Evolutionary conservation across 148 eudicot species (phyloP).

Genomic region (Agrostemma githago): DNA sequence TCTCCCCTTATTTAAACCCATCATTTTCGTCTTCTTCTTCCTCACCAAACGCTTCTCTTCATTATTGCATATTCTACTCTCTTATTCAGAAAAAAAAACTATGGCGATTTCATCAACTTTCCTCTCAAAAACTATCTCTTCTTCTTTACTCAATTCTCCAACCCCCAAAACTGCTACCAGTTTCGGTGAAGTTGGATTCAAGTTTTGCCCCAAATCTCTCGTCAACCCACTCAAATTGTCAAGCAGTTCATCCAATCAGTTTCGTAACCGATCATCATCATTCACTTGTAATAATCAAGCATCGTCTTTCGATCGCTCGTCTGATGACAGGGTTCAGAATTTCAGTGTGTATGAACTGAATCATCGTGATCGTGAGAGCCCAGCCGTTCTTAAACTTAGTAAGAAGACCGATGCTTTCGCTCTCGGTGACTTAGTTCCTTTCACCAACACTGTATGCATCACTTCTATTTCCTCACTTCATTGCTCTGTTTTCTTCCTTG

Average conservation of each 20-base stretch:
- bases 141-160: constrained; percentile 4
- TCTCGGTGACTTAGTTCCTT: constrained; percentile 31
- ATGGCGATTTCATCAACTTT: constrained; percentile 14
- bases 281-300: constrained; percentile 23
- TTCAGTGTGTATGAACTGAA: constrained; percentile 36
- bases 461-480: background rate
- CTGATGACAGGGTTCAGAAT: constrained; percentile 23
- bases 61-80: background rate
- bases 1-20: constrained; percentile 12
- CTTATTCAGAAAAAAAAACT: background rate
- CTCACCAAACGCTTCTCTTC: background rate
- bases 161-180: constrained; percentile 1
- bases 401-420: constrained; percentile 23
- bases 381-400: constrained; percentile 32
- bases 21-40: background rate
- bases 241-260: background rate
- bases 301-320: constrained; percentile 17
- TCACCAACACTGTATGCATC: constrained; percentile 27
- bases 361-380: constrained; percentile 36
- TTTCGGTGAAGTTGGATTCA: constrained; percentile 16
- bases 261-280: constrained; percentile 2
- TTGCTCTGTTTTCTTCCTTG: background rate
- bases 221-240: constrained; percentile 12
- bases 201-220: background rate
- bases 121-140: constrained; percentile 18